Conservation (phyloP, 306 rosid genomes). For the Arachis stenosperma region DNA sequence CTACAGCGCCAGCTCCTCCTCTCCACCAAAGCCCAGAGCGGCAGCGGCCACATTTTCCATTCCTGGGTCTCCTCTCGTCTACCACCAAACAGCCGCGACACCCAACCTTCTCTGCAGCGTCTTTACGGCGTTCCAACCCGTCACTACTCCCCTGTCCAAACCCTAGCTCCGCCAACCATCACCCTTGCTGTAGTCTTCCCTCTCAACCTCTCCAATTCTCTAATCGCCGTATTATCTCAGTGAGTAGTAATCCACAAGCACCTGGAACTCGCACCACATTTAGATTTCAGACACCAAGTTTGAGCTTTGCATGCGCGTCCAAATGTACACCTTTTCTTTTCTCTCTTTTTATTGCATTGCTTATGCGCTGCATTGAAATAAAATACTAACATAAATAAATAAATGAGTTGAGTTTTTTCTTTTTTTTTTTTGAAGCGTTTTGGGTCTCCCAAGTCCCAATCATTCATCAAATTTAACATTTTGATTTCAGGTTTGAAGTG, state of each 20-base stretch:
- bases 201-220: constrained; percentile 37
- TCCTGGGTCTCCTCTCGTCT: too few relatives aligned
- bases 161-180: too few relatives aligned
- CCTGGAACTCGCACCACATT: constrained; percentile 19
- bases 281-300: constrained; percentile 28
- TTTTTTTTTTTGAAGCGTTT: constrained; percentile 13
- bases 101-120: too few relatives aligned
- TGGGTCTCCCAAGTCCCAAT: not conserved
- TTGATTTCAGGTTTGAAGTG: constrained; percentile 50
- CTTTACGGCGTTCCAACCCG: too few relatives aligned
- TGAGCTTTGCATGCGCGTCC: constrained; percentile 25
- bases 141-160: too few relatives aligned
- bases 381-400: too few relatives aligned
- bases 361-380: not conserved
- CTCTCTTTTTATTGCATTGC: not conserved
- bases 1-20: too few relatives aligned
- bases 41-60: too few relatives aligned
- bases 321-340: constrained; percentile 41
- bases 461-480: not conserved
- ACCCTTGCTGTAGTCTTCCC: constrained; percentile 52
- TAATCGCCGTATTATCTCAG: constrained; percentile 27
- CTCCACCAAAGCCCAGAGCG: too few relatives aligned
- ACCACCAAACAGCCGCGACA: too few relatives aligned
- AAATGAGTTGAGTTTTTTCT: not conserved
- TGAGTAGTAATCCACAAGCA: constrained; percentile 34